Conservation (phyloP, 1,284 basidiomycete genomes). For the Ceratobasidium sp. region DNA sequence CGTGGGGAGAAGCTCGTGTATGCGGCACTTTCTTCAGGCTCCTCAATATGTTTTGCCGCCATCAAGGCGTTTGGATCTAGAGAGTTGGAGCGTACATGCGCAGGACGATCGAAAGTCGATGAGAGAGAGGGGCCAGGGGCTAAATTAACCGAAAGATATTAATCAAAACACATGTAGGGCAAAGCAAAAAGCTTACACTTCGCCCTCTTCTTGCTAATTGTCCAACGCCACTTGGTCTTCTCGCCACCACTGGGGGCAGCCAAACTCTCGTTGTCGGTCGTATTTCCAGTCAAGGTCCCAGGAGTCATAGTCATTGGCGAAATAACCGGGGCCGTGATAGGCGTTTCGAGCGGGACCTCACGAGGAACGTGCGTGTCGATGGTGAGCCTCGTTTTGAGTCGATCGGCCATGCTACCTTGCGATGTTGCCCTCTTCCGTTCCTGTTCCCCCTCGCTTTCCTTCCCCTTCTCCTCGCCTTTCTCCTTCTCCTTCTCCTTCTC, state of each 20-base stretch:
- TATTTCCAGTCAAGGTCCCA: constrained; percentile 9
- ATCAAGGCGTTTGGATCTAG: constrained; percentile 20
- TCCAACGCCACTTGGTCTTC: constrained; percentile 61
- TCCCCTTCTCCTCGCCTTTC: constrained; percentile 58
- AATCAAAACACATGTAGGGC: constrained; percentile 40
- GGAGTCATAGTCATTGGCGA: constrained; percentile 16
- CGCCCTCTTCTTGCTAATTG: constrained; percentile 72
- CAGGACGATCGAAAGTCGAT: constrained; percentile 20
- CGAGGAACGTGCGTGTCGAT: constrained; percentile 24
- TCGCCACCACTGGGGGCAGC: constrained; percentile 4
- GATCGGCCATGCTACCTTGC: constrained; percentile 15
- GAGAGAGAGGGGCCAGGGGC: constrained; percentile 52
- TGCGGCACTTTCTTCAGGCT: constrained; percentile 59
- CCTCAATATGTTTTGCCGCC: constrained; percentile 49
- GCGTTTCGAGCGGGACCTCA: constrained; percentile 5
- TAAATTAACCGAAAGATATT: constrained; percentile 47
- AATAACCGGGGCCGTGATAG: background rate
- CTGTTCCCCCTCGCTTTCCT: constrained; percentile 61
- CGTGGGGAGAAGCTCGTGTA: constrained; percentile 1
- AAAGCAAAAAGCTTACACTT: constrained; percentile 67
- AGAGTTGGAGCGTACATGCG: constrained; percentile 32
- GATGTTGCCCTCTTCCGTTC: constrained; percentile 65
- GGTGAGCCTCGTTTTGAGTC: constrained; percentile 26
- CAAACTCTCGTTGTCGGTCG: constrained; percentile 29
- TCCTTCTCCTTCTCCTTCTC: constrained; percentile 58